phyloP scores from a whole-genome alignment of 2,329 filamentous ascomycete genomes.

The Drechslerella stenobrocha region DNA sequence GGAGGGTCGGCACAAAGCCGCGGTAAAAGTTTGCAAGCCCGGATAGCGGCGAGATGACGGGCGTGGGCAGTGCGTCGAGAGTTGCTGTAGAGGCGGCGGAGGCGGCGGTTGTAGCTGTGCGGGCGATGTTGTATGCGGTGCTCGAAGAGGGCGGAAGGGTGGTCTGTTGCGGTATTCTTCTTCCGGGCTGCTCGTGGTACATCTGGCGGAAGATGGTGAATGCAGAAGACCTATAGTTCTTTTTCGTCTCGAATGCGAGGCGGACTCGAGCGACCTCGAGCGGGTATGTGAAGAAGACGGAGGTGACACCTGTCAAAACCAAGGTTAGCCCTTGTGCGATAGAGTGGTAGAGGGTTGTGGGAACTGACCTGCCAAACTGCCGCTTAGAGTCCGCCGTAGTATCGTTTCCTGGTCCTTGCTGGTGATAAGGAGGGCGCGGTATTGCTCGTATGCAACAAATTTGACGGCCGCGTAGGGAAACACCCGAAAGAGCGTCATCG shows the following conservation, averaged over 20 bases:
- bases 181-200: constrained; percentile 67
- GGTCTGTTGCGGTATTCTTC: constrained; percentile 59
- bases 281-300: constrained; percentile 94
- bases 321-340: constrained; percentile 55
- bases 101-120: constrained; percentile 51
- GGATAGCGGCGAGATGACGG: constrained; percentile 62
- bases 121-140: constrained; percentile 39
- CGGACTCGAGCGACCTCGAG: constrained; percentile 90
- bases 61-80: constrained; percentile 50
- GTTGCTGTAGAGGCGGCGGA: constrained; percentile 59
- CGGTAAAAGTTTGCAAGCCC: constrained; percentile 92
- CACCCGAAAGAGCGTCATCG: constrained; percentile 87
- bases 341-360: neutral
- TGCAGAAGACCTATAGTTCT: constrained; percentile 70
- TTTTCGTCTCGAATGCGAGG: constrained; percentile 89
- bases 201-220: constrained; percentile 80
- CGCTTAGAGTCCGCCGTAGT: constrained; percentile 72
- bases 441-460: constrained; percentile 96
- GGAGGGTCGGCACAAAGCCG: constrained; percentile 83
- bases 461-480: constrained; percentile 98
- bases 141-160: constrained; percentile 54
- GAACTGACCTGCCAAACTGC: constrained; percentile 63
- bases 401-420: constrained; percentile 75
- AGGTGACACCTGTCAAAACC: constrained; percentile 69
- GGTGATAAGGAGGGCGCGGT: constrained; percentile 76